Percentiles rank a stretch among this genome's conserved stretches.
Conservation (phyloP, 1,284 basidiomycete genomes). For the Cryptococcus amylolentus region DNA sequence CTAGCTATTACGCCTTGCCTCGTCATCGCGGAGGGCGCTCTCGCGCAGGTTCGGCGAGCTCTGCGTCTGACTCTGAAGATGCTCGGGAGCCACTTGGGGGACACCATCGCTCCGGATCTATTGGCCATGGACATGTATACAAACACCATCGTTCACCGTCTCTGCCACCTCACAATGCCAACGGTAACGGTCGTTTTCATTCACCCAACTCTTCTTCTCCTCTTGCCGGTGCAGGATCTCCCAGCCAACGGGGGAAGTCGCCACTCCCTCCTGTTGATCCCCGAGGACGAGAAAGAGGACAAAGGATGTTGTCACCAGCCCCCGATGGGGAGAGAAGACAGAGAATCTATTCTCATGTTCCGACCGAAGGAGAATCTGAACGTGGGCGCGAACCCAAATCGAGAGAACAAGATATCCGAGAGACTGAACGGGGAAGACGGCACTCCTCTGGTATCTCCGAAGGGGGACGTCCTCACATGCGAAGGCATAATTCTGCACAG, state of each 20-base stretch:
- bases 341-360: conserved; percentile 3
- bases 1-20: conserved; percentile 19
- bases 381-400: not conserved
- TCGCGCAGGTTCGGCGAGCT: conserved; percentile 9
- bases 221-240: conserved; percentile 2
- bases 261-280: conserved; percentile 5
- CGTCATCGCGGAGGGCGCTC: conserved; percentile 7
- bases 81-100: not conserved
- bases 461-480: conserved; percentile 1
- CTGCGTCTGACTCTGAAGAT: conserved; percentile 5
- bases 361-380: not conserved
- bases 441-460: not conserved
- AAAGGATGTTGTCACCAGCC: conserved; percentile 4
- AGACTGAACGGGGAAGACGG: not conserved
- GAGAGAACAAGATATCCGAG: not conserved
- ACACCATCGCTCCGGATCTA: conserved; percentile 13
- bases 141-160: conserved; percentile 7
- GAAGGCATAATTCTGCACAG: conserved; percentile 2
- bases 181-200: conserved; percentile 2
- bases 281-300: not conserved
- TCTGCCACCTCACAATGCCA: not conserved
- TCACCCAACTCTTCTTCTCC: conserved; percentile 17
- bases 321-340: conserved; percentile 7
- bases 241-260: not conserved
- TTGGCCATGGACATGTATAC: conserved; percentile 1